Percentiles rank a stretch among this genome's conserved stretches.
These are phyloP conservation scores for Paecilomyces niveus DNA, from an alignment of 2,329 filamentous ascomycete species.

Conservation along the genomic window DNA sequence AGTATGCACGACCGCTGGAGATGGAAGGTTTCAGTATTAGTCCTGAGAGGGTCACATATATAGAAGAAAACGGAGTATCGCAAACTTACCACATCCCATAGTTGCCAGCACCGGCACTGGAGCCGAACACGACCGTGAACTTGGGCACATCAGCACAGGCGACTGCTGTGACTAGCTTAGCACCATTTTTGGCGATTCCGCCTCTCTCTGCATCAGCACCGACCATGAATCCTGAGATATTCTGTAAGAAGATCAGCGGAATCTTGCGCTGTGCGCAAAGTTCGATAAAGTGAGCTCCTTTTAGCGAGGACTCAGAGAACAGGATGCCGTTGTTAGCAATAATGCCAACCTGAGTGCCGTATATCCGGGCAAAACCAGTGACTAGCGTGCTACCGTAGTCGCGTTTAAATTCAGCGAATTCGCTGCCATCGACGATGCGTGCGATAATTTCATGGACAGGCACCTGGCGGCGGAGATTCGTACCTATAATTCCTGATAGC, in stretches of 20 bases:
- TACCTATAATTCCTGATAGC: slow-evolving; percentile 79
- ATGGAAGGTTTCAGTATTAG: slow-evolving; percentile 2
- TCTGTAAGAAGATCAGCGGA: slow-evolving; percentile 88
- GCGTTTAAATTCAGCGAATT: slow-evolving; percentile 91
- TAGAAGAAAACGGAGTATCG: not conserved
- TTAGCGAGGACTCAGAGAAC: slow-evolving; percentile 80
- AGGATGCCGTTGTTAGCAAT: slow-evolving; percentile 95
- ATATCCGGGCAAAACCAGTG: slow-evolving; percentile 83
- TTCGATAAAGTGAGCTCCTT: slow-evolving; percentile 95
- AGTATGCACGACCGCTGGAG: slow-evolving; percentile 73
- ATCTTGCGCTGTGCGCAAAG: slow-evolving; percentile 85
- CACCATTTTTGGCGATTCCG: slow-evolving; percentile 95
- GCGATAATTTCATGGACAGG: slow-evolving; percentile 87
- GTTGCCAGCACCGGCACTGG: slow-evolving; percentile 88
- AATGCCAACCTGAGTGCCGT: slow-evolving; percentile 86
- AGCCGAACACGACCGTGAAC: slow-evolving; percentile 93
- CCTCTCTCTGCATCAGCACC: slow-evolving; percentile 85
- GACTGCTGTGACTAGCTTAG: slow-evolving; percentile 92
- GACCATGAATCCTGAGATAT: slow-evolving; percentile 98
- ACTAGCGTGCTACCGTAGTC: slow-evolving; percentile 84
- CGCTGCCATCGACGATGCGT: slow-evolving; percentile 81
- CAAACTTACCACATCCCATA: slow-evolving; percentile 83
- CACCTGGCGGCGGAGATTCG: slow-evolving; percentile 79
- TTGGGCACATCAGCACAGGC: slow-evolving; percentile 92
- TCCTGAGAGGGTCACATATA: not conserved